These are phyloP conservation scores for Pelargonium fulgidum DNA, from an alignment of 441 rosid genomes.

Conservation along the genomic window DNA sequence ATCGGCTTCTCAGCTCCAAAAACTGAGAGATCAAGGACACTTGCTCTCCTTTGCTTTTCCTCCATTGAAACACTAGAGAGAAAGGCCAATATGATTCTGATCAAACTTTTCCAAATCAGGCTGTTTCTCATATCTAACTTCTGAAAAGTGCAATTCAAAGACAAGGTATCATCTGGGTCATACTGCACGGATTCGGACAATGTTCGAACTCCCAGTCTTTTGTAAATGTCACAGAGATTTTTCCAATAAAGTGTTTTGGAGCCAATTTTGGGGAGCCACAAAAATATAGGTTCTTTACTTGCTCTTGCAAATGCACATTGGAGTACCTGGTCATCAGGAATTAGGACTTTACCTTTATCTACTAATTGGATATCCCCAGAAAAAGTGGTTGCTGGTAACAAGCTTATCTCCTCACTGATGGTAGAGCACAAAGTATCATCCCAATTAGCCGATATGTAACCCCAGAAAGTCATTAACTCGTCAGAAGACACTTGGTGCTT, in stretches of 20 bases:
- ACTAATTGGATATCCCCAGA: not conserved
- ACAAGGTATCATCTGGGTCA: not conserved
- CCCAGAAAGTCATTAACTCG: not conserved
- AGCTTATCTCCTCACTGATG: not conserved
- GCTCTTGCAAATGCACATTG: too few relatives aligned
- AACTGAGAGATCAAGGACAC: not conserved
- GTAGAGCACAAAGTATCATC: too few relatives aligned
- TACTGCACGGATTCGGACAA: not conserved
- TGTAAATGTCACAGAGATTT: not conserved
- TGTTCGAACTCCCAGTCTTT: not conserved
- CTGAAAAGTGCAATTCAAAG: not conserved
- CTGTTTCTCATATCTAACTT: not conserved
- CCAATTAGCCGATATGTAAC: not conserved
- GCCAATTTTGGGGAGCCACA: too few relatives aligned
- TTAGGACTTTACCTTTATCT: too few relatives aligned
- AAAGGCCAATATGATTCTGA: not conserved
- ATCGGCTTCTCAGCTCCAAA: not conserved
- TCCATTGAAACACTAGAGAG: not conserved
- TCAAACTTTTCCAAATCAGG: not conserved
- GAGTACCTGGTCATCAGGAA: too few relatives aligned
- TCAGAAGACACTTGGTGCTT: not conserved
- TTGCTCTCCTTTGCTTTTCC: not conserved
- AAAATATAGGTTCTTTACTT: too few relatives aligned
- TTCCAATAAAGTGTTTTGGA: too few relatives aligned
- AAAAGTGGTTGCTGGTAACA: not conserved